Base-by-base conservation (phyloP, 2,329 filamentous ascomycete species). In the Apiospora sp. region DNA sequence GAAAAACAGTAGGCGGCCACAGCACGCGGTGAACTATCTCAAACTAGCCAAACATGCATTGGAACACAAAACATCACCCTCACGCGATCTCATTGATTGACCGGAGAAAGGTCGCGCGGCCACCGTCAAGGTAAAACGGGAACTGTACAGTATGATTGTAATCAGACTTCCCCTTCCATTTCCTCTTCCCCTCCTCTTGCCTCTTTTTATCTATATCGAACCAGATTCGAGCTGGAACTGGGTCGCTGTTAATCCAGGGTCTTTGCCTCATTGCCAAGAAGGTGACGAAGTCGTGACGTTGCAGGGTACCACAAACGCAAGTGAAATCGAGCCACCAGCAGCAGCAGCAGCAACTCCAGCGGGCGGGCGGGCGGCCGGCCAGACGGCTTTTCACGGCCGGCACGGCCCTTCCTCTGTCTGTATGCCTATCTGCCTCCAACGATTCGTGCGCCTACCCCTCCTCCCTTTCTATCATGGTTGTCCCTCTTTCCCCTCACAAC, bases 211-310 rank as follows among this genome's bases (percentile, higher is more conserved):
- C 30, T 34, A 8, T 37, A 61, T 19, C 54, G 34, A 64, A n/a
- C 58, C 58, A 41, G 7, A 64, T n/a, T 14, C 58, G 19, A 64
- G 58, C 58, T 64, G 30, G 58, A n/a, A 34, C 19, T 64, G 58
- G 58, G 34, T 24, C 16, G 34, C 19, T 22, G 41, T 19, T 41
- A 22, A n/a, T 41, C 37, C 37, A 13, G 22, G 44, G 16, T 48
- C 44, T 22, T 19, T 41, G 58, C 22, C 30, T 41, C 19, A 8
- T 10, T 41, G 34, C 58, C 58, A 64, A 64, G 34, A 41, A 24
- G 34, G 58, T 64, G 58, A 64, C 58, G 58, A 22, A 41, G 58
- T 41, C 58, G 58, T 64, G 58, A 64, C 58, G 58, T 64, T 64
- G 58, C 58, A 41, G 34, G 58, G 58, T 64, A 41, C 58, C 58